phyloP scores from a whole-genome alignment of 768 basidiomycete genomes.

The Rhodosporidiobolus odoratus region DNA sequence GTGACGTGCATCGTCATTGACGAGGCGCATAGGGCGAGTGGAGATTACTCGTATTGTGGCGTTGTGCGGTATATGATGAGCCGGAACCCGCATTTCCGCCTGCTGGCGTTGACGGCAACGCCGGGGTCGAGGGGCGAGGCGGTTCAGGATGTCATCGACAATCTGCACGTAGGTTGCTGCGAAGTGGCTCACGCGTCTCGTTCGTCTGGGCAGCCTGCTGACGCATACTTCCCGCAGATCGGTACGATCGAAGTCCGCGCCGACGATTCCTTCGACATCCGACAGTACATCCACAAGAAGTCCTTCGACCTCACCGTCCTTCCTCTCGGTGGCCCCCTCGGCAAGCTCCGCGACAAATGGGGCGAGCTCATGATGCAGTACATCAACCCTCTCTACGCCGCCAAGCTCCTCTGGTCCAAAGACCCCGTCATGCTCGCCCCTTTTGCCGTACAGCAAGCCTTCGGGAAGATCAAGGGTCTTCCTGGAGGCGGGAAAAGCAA shows the following conservation, averaged over 20 bases:
- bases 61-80: slow-evolving; percentile 85
- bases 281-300: slow-evolving; percentile 81
- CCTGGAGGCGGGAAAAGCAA: slow-evolving; percentile 23
- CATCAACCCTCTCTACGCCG: slow-evolving; percentile 20
- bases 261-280: slow-evolving; percentile 80
- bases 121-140: slow-evolving; percentile 78
- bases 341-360: slow-evolving; percentile 62
- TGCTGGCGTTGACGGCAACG: slow-evolving; percentile 91
- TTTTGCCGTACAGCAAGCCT: slow-evolving; percentile 34
- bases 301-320: slow-evolving; percentile 68
- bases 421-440: slow-evolving; percentile 27
- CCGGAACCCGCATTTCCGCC: slow-evolving; percentile 85
- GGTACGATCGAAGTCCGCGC: slow-evolving; percentile 90
- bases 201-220: background rate
- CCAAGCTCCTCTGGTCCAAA: slow-evolving; percentile 22
- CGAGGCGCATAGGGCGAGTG: slow-evolving; percentile 83
- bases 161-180: slow-evolving; percentile 56
- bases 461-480: slow-evolving; percentile 27
- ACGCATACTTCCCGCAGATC: slow-evolving; percentile 49
- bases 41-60: slow-evolving; percentile 59
- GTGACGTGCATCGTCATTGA: slow-evolving; percentile 86
- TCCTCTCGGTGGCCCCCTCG: slow-evolving; percentile 63
- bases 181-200: no score
- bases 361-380: slow-evolving; percentile 66
- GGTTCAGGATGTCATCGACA: slow-evolving; percentile 87